Conservation (phyloP, 371 early-diverging fungal species). For the Haplosporangium sp. region DNA sequence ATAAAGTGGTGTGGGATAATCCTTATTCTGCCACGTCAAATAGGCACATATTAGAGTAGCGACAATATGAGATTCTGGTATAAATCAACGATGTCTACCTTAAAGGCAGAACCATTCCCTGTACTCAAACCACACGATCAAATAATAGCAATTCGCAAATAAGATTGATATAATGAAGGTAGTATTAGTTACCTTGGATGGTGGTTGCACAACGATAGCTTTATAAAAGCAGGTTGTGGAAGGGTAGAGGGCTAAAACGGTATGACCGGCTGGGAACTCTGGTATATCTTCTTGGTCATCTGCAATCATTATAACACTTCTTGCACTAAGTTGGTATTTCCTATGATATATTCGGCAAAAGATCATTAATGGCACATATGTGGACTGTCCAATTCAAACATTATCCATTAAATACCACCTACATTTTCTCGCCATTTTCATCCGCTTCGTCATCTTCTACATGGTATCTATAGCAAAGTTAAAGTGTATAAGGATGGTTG, state of each 20-base stretch:
- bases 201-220: constrained; percentile 77
- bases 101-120: too few species aligned
- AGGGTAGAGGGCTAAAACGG: constrained; percentile 88
- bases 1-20: constrained; percentile 28
- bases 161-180: not conserved
- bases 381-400: not conserved
- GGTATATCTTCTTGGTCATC: constrained; percentile 60
- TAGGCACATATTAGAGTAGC: not conserved
- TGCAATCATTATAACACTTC: constrained; percentile 73
- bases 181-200: constrained; percentile 67
- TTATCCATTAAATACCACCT: constrained; percentile 14
- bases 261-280: constrained; percentile 73
- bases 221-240: constrained; percentile 89
- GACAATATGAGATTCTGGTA: not conserved
- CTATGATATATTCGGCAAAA: constrained; percentile 49
- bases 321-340: constrained; percentile 70
- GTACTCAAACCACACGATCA: too few species aligned
- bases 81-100: too few species aligned
- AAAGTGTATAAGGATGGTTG: too few species aligned
- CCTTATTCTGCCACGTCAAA: constrained; percentile 26
- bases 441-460: constrained; percentile 85
- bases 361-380: not conserved
- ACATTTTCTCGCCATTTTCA: constrained; percentile 73
- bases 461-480: constrained; percentile 61
- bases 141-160: not conserved